A percentile compares a stretch with the other conserved stretches of the same genome.
These are phyloP conservation scores for Nitzschia sp. DNA, from an alignment of 108 stramenopile species.

Conservation along the genomic window DNA sequence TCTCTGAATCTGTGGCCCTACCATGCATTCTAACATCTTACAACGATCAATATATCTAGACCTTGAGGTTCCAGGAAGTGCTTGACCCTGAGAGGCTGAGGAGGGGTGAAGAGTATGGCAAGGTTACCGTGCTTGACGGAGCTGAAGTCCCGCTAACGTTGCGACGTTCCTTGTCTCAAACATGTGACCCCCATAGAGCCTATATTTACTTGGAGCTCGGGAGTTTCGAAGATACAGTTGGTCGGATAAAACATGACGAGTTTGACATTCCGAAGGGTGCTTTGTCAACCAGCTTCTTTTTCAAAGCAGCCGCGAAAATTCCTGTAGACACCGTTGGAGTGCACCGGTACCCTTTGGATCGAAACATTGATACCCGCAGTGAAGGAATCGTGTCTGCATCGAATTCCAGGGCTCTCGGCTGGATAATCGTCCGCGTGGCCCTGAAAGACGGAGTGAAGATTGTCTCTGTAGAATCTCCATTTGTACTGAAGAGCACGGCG, in stretches of 20 bases:
- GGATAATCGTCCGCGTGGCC: conserved; percentile 51
- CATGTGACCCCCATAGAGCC: conserved; percentile 60
- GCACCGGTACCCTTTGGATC: conserved; percentile 42
- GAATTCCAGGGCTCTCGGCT: conserved; percentile 26
- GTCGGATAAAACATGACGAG: conserved; percentile 27
- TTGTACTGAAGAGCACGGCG: conserved; percentile 45
- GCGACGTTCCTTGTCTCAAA: conserved; percentile 48
- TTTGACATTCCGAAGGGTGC: conserved; percentile 34
- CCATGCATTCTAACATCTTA: background rate
- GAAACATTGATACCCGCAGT: conserved; percentile 21
- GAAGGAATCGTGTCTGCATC: conserved; percentile 12
- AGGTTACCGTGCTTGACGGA: conserved; percentile 29
- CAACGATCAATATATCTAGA: conserved; percentile 15
- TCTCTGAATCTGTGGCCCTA: background rate
- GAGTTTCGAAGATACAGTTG: conserved; percentile 43
- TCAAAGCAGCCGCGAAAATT: conserved; percentile 45
- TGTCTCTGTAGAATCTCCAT: conserved; percentile 61
- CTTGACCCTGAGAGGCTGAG: conserved; percentile 38
- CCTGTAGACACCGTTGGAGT: conserved; percentile 66
- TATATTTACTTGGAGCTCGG: conserved; percentile 54
- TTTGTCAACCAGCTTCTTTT: conserved; percentile 38
- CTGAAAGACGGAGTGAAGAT: conserved; percentile 53
- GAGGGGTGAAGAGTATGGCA: conserved; percentile 36
- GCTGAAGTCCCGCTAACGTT: conserved; percentile 48
- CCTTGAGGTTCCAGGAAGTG: conserved; percentile 50